phyloP scores from a whole-genome alignment of 805 yeast genomes.

The Ogataea wickerhamii region DNA sequence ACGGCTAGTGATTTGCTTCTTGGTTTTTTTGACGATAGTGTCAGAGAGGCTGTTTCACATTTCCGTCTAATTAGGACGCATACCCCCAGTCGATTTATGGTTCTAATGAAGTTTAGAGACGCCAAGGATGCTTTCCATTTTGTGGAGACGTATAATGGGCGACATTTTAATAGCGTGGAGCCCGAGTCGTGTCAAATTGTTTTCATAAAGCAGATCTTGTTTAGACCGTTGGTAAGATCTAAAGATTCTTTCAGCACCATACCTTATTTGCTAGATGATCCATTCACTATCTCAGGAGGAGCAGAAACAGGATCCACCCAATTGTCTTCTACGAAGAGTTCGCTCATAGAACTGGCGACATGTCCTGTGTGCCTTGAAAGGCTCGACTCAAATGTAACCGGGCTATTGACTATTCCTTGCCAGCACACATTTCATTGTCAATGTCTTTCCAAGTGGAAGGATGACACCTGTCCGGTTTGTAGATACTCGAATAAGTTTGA shows the following conservation, averaged over 20 bases:
- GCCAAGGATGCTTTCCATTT: slow-evolving; percentile 57
- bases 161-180: slow-evolving; percentile 79
- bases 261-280: slow-evolving; percentile 71
- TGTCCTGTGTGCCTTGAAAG: slow-evolving; percentile 92
- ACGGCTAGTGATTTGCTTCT: slow-evolving; percentile 72
- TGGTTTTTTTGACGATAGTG: slow-evolving; percentile 71
- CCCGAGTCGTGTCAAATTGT: slow-evolving; percentile 82
- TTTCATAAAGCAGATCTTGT: slow-evolving; percentile 56
- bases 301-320: slow-evolving; percentile 9
- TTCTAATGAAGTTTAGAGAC: slow-evolving; percentile 67
- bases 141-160: slow-evolving; percentile 64
- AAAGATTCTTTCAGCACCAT: slow-evolving; percentile 32
- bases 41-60: slow-evolving; percentile 57
- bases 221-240: slow-evolving; percentile 34
- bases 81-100: slow-evolving; percentile 68
- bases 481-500: slow-evolving; percentile 56
- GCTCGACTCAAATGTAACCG: slow-evolving; percentile 77
- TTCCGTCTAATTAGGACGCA: slow-evolving; percentile 67
- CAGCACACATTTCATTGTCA: slow-evolving; percentile 92
- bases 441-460: slow-evolving; percentile 84
- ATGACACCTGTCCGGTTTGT: slow-evolving; percentile 88
- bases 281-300: slow-evolving; percentile 47
- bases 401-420: slow-evolving; percentile 82
- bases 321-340: slow-evolving; percentile 16
- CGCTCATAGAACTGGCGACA: slow-evolving; percentile 64